phyloP scores from a whole-genome alignment of 768 basidiomycete species.

The Collybiopsis luxurians region DNA sequence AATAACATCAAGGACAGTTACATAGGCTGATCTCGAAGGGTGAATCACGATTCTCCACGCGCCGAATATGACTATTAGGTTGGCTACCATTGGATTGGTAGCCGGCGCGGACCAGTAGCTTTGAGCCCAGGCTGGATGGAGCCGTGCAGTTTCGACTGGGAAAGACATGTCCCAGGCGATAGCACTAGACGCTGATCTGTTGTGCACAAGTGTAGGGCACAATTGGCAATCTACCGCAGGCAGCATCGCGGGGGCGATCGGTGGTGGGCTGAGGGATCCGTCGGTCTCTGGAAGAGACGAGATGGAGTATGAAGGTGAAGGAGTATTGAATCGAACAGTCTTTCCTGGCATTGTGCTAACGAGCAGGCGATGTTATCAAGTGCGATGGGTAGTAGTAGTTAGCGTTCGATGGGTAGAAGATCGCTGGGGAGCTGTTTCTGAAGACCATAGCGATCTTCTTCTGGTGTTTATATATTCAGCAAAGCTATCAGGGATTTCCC shows the following conservation, averaged over 20 bases:
- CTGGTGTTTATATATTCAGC: not conserved
- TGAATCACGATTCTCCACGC: not conserved
- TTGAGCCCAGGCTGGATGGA: not conserved
- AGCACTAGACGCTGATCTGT: not conserved
- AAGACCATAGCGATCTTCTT: no score
- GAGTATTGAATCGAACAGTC: conserved; percentile 12
- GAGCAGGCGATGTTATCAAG: not conserved
- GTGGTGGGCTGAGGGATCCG: conserved; percentile 16
- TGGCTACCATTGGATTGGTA: conserved; percentile 7
- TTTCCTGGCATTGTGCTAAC: conserved; percentile 10
- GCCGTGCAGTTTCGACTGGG: conserved; percentile 6
- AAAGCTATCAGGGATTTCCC: not conserved
- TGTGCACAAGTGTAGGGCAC: conserved; percentile 2
- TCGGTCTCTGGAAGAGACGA: conserved; percentile 17
- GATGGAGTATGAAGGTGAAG: conserved; percentile 15
- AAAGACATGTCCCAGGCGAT: conserved; percentile 16
- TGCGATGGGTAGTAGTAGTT: not conserved
- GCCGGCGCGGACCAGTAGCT: not conserved
- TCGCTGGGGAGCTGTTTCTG: not conserved
- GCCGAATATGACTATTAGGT: conserved; percentile 4
- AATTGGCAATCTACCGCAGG: conserved; percentile 9
- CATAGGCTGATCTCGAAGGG: not conserved
- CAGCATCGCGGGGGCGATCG: not conserved
- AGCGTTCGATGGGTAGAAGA: not conserved
- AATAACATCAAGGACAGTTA: conserved; percentile 13